Evolutionary conservation across 2,329 filamentous ascomycete genomes (phyloP), one percentile per base, ranked within the genome.

Genomic region (Beauveria rudraprayagi): DNA sequence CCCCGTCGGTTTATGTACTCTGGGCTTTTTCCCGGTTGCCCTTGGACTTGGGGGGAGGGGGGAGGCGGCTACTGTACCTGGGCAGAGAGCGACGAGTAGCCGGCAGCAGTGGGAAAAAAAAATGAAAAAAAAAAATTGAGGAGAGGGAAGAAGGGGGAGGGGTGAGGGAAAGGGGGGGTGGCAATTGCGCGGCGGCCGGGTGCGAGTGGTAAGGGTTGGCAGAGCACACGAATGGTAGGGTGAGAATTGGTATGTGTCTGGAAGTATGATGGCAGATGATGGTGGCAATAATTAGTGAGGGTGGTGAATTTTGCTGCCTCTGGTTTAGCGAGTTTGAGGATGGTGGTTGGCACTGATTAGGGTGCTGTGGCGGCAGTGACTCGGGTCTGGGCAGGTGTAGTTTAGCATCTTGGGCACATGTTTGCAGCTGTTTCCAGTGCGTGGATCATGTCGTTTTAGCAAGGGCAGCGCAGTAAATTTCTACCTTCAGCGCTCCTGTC

Each of bases 1-100:
- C 47, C 61, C 37, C 58, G 46, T 48, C 51, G 50, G 50, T 61
- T 58, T 58, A 51, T 59, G 61, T 54, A 62, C 54, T 62, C 40
- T 62, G 52, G 52, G 34, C 46, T 54, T 59, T 62, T 62, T 59
- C 48, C n/a, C 28, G 17, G n/a, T 61, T 51, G 51, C 58, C 51
- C 48, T 54, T 48, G 58, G 58, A 44, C 43, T 52, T 51, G 47
- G 26, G 30, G 14, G 26, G 37, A 37, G 51, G 51, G 56, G 48
- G 16, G 28, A 3, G 57, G 57, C 48, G 47, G 57, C 48, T 50
- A 60, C 48, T 44, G 47, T 56, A n/a, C 41, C 48, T 52, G 50
- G 58, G 50, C 48, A 53, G 50, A 51, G 56, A 30, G 48, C 56
- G 48, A 44, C 19, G 50, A 55, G 50, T 56, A 56, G 51, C 52